phyloP scores from a whole-genome alignment of 495 filamentous ascomycete species.

The Neurospora sp. region DNA sequence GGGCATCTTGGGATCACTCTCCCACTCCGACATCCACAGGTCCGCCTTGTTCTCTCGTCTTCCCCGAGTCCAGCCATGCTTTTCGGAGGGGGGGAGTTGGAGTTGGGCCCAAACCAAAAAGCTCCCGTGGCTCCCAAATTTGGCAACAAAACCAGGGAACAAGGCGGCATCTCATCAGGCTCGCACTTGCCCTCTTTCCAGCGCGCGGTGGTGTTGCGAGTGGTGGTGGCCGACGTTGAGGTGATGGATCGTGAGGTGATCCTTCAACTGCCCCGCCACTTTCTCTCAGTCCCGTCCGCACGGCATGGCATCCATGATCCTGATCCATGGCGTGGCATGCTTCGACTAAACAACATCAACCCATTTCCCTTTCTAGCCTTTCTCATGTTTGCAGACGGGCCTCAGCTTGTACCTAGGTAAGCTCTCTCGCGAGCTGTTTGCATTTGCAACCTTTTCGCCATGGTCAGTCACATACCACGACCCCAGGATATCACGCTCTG shows the following conservation, averaged over 20 bases:
- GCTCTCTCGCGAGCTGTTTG: neutral
- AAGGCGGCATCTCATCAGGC: neutral
- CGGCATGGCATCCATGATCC: neutral
- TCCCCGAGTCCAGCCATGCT: neutral
- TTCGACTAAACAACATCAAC: neutral
- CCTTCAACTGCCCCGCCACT: neutral
- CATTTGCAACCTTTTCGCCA: neutral
- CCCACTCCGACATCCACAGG: neutral
- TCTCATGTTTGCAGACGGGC: neutral
- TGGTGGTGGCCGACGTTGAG: neutral
- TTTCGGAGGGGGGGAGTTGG: neutral
- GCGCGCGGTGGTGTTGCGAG: neutral
- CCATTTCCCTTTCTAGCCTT: neutral
- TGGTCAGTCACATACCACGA: neutral
- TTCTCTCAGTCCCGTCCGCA: neutral
- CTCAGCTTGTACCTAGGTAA: neutral
- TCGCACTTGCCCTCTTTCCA: neutral
- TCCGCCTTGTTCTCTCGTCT: neutral
- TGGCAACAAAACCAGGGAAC: neutral
- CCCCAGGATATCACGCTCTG: neutral
- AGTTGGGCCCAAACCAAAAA: neutral
- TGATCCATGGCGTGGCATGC: neutral
- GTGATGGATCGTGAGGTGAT: neutral
- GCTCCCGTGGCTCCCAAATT: neutral
- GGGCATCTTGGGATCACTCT: neutral